Conservation (phyloP, 352 stramenopile genomes). For the Albugo candida region DNA sequence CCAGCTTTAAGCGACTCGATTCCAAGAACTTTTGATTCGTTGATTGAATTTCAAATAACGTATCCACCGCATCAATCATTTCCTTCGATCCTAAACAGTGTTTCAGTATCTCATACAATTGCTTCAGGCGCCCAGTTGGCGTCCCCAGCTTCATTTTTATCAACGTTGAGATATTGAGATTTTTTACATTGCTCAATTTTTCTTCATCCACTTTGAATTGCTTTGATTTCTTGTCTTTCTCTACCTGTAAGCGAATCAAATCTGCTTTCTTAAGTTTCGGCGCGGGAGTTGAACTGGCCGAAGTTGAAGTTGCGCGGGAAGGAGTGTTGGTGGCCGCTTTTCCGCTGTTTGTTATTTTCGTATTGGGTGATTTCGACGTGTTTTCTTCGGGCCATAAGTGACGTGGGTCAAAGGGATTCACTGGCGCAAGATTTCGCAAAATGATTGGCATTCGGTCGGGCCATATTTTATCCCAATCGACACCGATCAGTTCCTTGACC, state of each 20-base stretch:
- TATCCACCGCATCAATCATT: conserved; percentile 69
- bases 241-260: conserved; percentile 68
- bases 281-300: conserved; percentile 22
- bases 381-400: conserved; percentile 66
- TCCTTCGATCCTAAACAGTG: conserved; percentile 74
- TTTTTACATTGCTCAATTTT: conserved; percentile 76
- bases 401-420: conserved; percentile 72
- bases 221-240: conserved; percentile 76
- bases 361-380: too few species aligned
- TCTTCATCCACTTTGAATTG: conserved; percentile 76
- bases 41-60: conserved; percentile 68
- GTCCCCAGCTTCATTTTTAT: conserved; percentile 77
- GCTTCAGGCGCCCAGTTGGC: conserved; percentile 54
- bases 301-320: conserved; percentile 9
- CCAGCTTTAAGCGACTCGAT: conserved; percentile 25
- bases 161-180: conserved; percentile 35
- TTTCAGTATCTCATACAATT: conserved; percentile 71
- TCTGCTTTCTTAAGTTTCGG: conserved; percentile 73
- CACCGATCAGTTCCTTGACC: conserved; percentile 66
- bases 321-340: conserved; percentile 2
- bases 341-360: conserved; percentile 21
- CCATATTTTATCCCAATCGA: conserved; percentile 81
- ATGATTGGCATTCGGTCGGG: conserved; percentile 78
- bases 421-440: conserved; percentile 59
- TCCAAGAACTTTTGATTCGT: not conserved